Percentiles rank a stretch among this genome's conserved stretches.
These are phyloP conservation scores for Roridomyces roridus DNA, from an alignment of 768 basidiomycete genomes.

Conservation along the genomic window DNA sequence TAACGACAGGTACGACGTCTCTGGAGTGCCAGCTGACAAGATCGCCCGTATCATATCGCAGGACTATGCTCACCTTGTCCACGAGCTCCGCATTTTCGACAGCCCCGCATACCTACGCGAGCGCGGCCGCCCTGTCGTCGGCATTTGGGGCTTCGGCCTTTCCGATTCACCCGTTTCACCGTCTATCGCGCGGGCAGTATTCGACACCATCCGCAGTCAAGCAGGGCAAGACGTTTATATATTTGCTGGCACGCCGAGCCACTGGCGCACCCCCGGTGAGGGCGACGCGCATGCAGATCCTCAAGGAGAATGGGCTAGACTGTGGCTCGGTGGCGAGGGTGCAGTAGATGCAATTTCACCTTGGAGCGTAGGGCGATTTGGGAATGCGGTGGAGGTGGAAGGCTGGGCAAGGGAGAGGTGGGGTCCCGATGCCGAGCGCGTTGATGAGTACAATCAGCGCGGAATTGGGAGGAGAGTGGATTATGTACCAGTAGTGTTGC, in stretches of 20 bases:
- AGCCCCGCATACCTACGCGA: constrained; percentile 79
- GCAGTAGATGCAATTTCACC: constrained; percentile 79
- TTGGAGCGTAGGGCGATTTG: constrained; percentile 82
- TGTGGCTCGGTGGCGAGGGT: constrained; percentile 67
- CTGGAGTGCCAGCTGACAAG: constrained; percentile 74
- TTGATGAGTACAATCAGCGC: constrained; percentile 54
- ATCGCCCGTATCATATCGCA: constrained; percentile 70
- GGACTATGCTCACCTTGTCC: constrained; percentile 79
- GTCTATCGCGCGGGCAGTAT: constrained; percentile 1
- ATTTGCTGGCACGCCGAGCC: constrained; percentile 65
- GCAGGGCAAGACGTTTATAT: constrained; percentile 10
- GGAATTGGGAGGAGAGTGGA: constrained; percentile 58
- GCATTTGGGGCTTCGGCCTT: constrained; percentile 63
- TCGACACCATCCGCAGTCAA: constrained; percentile 8
- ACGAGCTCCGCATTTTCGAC: constrained; percentile 64
- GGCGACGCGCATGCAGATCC: constrained; percentile 75
- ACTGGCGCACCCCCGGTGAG: constrained; percentile 71
- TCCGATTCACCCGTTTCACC: constrained; percentile 15
- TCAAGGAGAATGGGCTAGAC: constrained; percentile 54
- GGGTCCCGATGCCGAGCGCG: constrained; percentile 65
- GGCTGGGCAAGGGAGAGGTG: constrained; percentile 66
- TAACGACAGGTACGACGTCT: constrained; percentile 84
- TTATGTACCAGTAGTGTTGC: constrained; percentile 85
- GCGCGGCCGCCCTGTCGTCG: constrained; percentile 72
- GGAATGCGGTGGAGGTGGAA: constrained; percentile 65